These are phyloP conservation scores for Ustilago cynodontis DNA, from an alignment of 1,284 basidiomycete species.

Conservation along the genomic window DNA sequence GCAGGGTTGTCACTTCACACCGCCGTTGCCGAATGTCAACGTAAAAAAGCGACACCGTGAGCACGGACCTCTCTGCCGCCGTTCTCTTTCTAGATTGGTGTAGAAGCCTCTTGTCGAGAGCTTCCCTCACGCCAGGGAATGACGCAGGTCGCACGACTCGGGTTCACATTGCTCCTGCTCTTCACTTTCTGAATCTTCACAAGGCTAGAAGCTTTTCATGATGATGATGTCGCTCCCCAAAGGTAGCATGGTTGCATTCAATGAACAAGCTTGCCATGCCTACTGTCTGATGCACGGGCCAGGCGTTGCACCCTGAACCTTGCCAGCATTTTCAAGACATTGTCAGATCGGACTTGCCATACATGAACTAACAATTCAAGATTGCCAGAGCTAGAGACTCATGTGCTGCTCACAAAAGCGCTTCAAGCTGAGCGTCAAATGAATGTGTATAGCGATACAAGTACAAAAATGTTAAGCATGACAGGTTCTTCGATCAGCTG, in stretches of 20 bases:
- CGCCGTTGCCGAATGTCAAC: constrained; percentile 1
- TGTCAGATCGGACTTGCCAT: neutral
- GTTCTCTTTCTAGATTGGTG: neutral
- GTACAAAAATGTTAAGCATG: neutral
- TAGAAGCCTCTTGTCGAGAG: neutral
- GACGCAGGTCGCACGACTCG: constrained; percentile 7
- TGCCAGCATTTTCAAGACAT: neutral
- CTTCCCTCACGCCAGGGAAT: neutral
- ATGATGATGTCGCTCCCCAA: neutral
- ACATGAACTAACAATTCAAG: too few relatives aligned
- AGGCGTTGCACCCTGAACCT: neutral
- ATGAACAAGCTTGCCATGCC: neutral
- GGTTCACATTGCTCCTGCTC: neutral
- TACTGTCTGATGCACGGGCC: neutral
- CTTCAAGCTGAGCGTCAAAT: too few relatives aligned
- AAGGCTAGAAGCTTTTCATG: neutral
- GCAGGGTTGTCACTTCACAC: neutral
- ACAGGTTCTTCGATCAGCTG: constrained; percentile 4
- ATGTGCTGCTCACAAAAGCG: too few relatives aligned
- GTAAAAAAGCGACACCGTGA: neutral
- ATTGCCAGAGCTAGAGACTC: too few relatives aligned
- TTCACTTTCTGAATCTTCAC: neutral
- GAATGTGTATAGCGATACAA: neutral
- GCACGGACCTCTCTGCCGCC: constrained; percentile 2
- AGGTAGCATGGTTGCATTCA: neutral